Conservation (phyloP, 371 early-diverging fungal species). For the Furculomyces boomerangus region DNA sequence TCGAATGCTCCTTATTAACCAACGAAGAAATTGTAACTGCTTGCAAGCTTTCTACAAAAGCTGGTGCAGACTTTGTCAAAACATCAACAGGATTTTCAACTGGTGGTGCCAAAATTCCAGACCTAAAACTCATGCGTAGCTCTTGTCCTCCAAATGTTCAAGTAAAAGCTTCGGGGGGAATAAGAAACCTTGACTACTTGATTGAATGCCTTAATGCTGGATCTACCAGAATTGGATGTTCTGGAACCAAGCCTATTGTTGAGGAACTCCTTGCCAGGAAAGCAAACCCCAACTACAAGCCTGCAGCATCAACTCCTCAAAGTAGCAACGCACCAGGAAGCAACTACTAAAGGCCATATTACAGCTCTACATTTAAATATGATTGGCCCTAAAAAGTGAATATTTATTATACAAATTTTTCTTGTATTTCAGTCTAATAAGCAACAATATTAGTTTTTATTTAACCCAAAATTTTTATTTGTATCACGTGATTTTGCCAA, state of each 20-base stretch:
- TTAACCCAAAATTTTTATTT: no score
- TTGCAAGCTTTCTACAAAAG: conserved; percentile 28
- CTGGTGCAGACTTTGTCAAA: conserved; percentile 47
- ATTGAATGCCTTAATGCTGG: conserved; percentile 34
- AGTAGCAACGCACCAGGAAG: not conserved
- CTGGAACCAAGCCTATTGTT: conserved; percentile 35
- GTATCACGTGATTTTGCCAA: no score
- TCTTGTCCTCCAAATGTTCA: conserved; percentile 24
- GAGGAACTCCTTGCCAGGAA: conserved; percentile 30
- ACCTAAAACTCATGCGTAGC: conserved; percentile 34
- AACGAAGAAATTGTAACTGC: conserved; percentile 35
- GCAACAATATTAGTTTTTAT: no score
- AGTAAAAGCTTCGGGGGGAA: conserved; percentile 48
- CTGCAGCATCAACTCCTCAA: not conserved
- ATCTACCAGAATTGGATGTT: conserved; percentile 38
- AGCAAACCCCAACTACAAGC: not conserved
- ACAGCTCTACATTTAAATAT: no score
- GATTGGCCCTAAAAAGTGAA: no score
- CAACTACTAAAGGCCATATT: no score
- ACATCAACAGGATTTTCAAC: conserved; percentile 44
- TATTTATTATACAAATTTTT: no score
- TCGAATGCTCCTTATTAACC: conserved; percentile 38
- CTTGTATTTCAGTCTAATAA: no score
- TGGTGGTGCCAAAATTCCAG: conserved; percentile 33
- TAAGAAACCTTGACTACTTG: conserved; percentile 38